Evolutionary conservation across 768 basidiomycete species (phyloP).

Genomic region (Boletus huronensis): DNA sequence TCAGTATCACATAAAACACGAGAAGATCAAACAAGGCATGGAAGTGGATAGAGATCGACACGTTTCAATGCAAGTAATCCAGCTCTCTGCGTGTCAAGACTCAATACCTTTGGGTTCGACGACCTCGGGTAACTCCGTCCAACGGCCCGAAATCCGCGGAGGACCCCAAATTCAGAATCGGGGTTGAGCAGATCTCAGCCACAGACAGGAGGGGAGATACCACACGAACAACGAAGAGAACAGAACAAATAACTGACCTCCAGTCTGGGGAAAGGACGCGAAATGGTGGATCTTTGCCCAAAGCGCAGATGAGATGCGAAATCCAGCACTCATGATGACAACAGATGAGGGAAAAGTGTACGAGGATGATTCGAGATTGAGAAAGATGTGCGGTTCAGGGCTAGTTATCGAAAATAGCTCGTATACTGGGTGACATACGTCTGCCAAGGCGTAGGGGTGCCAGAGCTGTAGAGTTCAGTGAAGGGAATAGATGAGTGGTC

Average conservation of each 20-base stretch:
- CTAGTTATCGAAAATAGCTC: slow-evolving; percentile 12
- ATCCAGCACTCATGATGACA: slow-evolving; percentile 40
- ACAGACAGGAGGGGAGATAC: neutral
- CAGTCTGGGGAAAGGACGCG: slow-evolving; percentile 89
- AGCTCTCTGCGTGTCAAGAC: neutral
- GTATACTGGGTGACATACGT: slow-evolving; percentile 20
- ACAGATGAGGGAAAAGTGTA: neutral
- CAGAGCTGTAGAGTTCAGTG: slow-evolving; percentile 13
- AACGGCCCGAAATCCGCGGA: neutral
- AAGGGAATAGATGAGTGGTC: neutral
- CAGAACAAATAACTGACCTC: slow-evolving; percentile 49
- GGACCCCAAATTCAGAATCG: neutral
- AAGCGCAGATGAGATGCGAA: slow-evolving; percentile 70
- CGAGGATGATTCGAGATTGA: neutral
- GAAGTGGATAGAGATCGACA: neutral
- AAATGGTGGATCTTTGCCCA: slow-evolving; percentile 93
- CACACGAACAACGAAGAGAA: neutral
- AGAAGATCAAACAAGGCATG: neutral
- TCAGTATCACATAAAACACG: slow-evolving; percentile 6
- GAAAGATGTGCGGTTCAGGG: neutral
- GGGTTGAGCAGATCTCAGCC: neutral
- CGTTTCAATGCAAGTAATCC: neutral
- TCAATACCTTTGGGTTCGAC: neutral
- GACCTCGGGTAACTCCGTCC: neutral
- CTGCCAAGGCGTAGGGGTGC: slow-evolving; percentile 17